phyloP scores from a whole-genome alignment of 1,139 yeast genomes.

The Candida tunisiensis region DNA sequence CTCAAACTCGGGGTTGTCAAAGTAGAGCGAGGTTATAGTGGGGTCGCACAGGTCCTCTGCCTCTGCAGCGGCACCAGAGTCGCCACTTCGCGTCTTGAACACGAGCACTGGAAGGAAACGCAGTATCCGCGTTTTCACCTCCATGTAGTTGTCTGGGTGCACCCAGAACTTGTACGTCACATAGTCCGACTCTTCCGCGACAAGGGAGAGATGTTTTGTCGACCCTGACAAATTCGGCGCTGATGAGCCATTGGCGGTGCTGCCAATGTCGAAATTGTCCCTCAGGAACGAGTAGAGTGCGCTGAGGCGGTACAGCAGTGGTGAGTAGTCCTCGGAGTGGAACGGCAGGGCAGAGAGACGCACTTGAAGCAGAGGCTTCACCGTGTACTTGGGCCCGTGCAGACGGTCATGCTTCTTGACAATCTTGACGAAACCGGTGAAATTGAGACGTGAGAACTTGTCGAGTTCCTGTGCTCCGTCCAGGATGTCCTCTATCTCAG shows the following conservation, averaged over 20 bases:
- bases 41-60: constrained; percentile 41
- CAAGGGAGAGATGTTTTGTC: constrained; percentile 9
- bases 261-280: constrained; percentile 32
- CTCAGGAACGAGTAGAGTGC: constrained; percentile 67
- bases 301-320: constrained; percentile 70
- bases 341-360: constrained; percentile 78
- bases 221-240: constrained; percentile 3
- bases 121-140: constrained; percentile 82
- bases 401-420: constrained; percentile 92
- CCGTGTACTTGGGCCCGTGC: constrained; percentile 73
- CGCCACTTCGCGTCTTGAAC: constrained; percentile 29
- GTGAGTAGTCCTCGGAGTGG: constrained; percentile 91
- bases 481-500: constrained; percentile 54
- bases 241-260: constrained; percentile 15
- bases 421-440: constrained; percentile 86
- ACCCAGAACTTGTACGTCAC: constrained; percentile 88
- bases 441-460: constrained; percentile 77
- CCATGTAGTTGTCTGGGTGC: constrained; percentile 93
- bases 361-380: constrained; percentile 75
- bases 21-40: constrained; percentile 69
- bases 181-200: constrained; percentile 32
- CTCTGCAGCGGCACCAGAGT: no score
- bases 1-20: constrained; percentile 72
- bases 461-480: constrained; percentile 73
- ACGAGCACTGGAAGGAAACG: constrained; percentile 88